phyloP scores from a whole-genome alignment of 345 rosid species.

The Acer campestre region DNA sequence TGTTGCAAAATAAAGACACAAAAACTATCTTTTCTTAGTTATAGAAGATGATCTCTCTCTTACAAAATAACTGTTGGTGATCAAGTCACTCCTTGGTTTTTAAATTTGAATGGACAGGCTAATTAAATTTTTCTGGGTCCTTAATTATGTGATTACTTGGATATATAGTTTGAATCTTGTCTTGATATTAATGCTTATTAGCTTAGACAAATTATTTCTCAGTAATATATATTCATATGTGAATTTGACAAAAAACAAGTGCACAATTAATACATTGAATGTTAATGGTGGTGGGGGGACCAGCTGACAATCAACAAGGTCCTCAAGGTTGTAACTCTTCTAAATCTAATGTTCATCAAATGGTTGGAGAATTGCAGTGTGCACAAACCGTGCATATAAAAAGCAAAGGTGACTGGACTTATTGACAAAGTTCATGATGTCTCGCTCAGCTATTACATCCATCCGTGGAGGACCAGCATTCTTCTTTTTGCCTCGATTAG shows the following conservation, averaged over 20 bases:
- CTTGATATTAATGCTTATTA: constrained; percentile 3
- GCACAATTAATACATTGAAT: not conserved
- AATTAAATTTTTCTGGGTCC: constrained; percentile 2
- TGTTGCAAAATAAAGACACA: not conserved
- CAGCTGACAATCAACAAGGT: not conserved
- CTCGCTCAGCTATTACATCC: constrained; percentile 6
- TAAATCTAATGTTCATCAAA: not conserved
- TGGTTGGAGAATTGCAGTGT: not conserved
- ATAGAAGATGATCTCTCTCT: not conserved
- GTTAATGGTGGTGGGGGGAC: constrained; percentile 10
- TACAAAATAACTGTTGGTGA: not conserved
- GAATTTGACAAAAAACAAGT: not conserved
- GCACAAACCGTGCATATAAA: constrained; percentile 1
- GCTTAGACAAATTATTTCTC: not conserved
- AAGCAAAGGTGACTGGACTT: constrained; percentile 1
- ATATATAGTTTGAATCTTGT: not conserved
- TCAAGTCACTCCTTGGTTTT: not conserved
- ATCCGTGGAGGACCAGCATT: constrained; percentile 17
- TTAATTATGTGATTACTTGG: not conserved
- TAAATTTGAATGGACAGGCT: constrained; percentile 9
- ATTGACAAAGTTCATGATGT: constrained; percentile 17
- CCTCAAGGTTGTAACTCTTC: not conserved
- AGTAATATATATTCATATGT: too few relatives aligned
- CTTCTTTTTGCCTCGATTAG: not conserved
- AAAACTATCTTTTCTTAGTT: not conserved